Evolutionary conservation across 164 flowering plant species (phyloP).

Genomic region (Liriodendron chinense): DNA sequence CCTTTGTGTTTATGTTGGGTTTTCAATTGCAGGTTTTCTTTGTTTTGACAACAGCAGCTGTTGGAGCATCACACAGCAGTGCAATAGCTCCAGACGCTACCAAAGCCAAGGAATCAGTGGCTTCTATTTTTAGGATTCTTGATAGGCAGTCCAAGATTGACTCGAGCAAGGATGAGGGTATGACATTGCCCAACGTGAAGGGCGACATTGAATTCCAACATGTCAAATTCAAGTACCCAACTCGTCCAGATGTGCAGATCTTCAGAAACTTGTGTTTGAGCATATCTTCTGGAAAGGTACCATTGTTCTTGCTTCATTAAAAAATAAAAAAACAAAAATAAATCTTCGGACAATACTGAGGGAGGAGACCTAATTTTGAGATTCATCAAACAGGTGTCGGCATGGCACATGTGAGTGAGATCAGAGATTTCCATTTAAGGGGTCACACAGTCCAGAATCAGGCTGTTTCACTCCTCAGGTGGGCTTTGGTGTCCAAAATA

Average conservation of each 20-base stretch:
- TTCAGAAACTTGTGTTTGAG: constrained; percentile 39
- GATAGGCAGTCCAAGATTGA: constrained; percentile 45
- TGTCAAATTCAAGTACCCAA: constrained; percentile 51
- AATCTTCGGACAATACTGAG: not conserved
- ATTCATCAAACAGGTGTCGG: not conserved
- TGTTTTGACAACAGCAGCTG: constrained; percentile 50
- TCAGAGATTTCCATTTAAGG: not conserved
- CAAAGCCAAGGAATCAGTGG: constrained; percentile 40
- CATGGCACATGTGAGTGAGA: too few species aligned
- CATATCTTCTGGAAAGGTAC: constrained; percentile 46
- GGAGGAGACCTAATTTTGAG: not conserved
- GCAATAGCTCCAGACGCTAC: constrained; percentile 33
- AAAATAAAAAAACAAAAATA: too few species aligned
- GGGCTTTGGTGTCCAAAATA: too few species aligned
- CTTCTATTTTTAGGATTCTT: constrained; percentile 44
- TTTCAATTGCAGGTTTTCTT: constrained; percentile 53
- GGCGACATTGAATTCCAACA: constrained; percentile 45
- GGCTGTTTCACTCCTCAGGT: not conserved
- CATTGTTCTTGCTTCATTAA: not conserved
- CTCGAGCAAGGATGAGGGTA: constrained; percentile 41
- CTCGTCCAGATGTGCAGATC: constrained; percentile 41
- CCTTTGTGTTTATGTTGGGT: not conserved
- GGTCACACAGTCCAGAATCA: not conserved
- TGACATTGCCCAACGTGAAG: constrained; percentile 28
- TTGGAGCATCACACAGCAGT: constrained; percentile 46